Evolutionary conservation across 768 basidiomycete genomes (phyloP).

Genomic region (Mycena capillaripes): DNA sequence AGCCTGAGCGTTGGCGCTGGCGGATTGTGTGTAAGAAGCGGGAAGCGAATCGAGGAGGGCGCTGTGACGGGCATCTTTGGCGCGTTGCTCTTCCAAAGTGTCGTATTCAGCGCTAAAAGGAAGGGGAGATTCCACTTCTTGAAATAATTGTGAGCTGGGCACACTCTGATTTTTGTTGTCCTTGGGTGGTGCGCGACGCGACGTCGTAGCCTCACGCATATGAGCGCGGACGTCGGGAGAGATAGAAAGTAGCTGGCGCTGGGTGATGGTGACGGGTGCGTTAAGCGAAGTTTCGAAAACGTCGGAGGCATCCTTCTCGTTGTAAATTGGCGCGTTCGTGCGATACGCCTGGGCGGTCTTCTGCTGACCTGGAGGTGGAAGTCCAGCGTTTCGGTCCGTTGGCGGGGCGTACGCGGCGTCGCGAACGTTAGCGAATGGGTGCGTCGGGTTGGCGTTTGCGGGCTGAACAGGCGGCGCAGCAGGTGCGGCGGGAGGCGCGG

Average conservation of each 20-base stretch:
- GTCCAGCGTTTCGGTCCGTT: constrained; percentile 27
- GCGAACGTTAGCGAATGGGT: constrained; percentile 21
- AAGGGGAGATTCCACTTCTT: background rate
- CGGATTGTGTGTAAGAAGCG: background rate
- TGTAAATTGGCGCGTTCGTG: constrained; percentile 35
- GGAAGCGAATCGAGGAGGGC: constrained; percentile 8
- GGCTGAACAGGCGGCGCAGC: background rate
- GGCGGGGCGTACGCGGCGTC: constrained; percentile 37
- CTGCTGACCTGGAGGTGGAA: background rate
- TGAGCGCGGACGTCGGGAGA: constrained; percentile 38
- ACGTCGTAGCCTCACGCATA: constrained; percentile 35
- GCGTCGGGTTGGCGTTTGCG: background rate
- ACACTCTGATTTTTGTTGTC: background rate
- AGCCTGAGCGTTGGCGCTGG: no score
- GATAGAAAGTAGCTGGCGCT: constrained; percentile 38
- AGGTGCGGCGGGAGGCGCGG: background rate
- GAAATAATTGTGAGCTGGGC: background rate
- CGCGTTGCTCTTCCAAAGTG: background rate
- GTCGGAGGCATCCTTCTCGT: constrained; percentile 21
- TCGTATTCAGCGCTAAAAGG: background rate
- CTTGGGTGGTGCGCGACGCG: constrained; percentile 6
- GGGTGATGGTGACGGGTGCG: constrained; percentile 32
- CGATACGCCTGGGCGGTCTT: constrained; percentile 32
- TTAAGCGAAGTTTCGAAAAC: constrained; percentile 37
- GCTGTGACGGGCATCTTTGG: background rate